Conservation (phyloP, 164 flowering plant species). For the Tinospora cordifolia region DNA sequence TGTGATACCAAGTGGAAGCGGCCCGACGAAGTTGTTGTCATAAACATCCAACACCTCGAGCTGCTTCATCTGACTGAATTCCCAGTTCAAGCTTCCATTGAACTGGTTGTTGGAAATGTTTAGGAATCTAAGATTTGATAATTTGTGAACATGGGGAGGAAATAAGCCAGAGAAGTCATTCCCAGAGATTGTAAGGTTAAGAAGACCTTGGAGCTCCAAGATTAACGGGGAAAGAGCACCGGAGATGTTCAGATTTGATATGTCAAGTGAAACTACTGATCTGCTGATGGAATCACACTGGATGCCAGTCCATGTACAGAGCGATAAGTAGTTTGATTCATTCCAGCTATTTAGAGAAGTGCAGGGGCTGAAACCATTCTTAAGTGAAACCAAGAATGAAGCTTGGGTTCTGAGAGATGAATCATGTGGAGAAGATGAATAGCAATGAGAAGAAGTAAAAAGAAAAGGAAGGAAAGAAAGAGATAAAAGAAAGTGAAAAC, state of each 20-base stretch:
- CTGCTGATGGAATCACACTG: constrained; percentile 29
- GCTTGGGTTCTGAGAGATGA: constrained; percentile 40
- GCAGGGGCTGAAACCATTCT: constrained; percentile 26
- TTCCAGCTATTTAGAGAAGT: constrained; percentile 36
- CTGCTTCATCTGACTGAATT: constrained; percentile 32
- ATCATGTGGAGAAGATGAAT: constrained; percentile 24
- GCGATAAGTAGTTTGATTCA: constrained; percentile 32
- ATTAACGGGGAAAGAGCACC: constrained; percentile 39
- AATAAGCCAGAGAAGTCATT: constrained; percentile 37
- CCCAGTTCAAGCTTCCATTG: constrained; percentile 42
- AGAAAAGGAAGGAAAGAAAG: constrained; percentile 17
- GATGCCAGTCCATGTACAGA: constrained; percentile 59
- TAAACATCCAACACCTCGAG: constrained; percentile 51
- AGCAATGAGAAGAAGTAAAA: constrained; percentile 18
- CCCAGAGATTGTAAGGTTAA: constrained; percentile 34
- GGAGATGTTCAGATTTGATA: constrained; percentile 43
- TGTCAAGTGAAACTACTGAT: constrained; percentile 34
- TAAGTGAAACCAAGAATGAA: constrained; percentile 36
- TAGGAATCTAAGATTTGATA: constrained; percentile 34
- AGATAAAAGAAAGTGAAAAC: constrained; percentile 17
- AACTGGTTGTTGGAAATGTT: constrained; percentile 56
- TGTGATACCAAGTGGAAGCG: constrained; percentile 38
- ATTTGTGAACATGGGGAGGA: constrained; percentile 30
- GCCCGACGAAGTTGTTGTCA: constrained; percentile 41
- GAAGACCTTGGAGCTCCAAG: constrained; percentile 30